Conservation (phyloP, 2,329 filamentous ascomycete species). For the Colletotrichum horii region DNA sequence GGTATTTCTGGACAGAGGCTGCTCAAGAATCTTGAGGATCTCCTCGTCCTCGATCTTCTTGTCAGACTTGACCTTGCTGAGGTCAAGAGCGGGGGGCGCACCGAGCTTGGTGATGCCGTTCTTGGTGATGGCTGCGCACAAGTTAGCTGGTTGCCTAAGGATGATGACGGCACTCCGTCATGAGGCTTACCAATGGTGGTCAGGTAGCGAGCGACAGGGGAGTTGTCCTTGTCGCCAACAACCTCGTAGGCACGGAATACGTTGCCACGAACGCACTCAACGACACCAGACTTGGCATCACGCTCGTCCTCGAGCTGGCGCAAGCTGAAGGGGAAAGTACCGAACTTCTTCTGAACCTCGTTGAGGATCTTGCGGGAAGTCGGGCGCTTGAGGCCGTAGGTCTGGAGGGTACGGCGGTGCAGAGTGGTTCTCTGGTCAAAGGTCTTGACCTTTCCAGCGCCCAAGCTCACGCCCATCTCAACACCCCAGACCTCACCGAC, state of each 20-base stretch:
- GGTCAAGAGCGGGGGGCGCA: conserved; percentile 75
- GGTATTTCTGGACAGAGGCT: conserved; percentile 84
- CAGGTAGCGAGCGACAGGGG: conserved; percentile 84
- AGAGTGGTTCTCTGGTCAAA: conserved; percentile 88
- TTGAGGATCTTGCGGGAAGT: conserved; percentile 92
- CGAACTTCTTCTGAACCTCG: conserved; percentile 96
- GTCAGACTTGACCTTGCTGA: conserved; percentile 87
- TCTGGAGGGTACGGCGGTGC: conserved; percentile 90
- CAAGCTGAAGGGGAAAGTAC: conserved; percentile 96
- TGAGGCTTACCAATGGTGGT: conserved; percentile 84
- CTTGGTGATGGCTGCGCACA: conserved; percentile 83
- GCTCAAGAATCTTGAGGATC: conserved; percentile 91
- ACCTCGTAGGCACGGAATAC: conserved; percentile 97
- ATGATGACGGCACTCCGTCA: conserved; percentile 25
- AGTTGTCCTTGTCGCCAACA: conserved; percentile 88
- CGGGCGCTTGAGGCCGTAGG: conserved; percentile 91
- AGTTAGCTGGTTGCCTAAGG: neutral
- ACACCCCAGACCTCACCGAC: conserved; percentile 97
- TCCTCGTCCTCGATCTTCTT: conserved; percentile 99
- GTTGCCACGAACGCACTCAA: conserved; percentile 93
- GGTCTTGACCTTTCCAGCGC: conserved; percentile 93
- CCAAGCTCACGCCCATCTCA: conserved; percentile 90
- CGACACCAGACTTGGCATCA: conserved; percentile 91
- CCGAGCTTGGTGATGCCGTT: conserved; percentile 91
- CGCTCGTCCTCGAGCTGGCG: conserved; percentile 97